phyloP scores from a whole-genome alignment of 2,329 filamentous ascomycete genomes.

The Scedosporium apiospermum region DNA sequence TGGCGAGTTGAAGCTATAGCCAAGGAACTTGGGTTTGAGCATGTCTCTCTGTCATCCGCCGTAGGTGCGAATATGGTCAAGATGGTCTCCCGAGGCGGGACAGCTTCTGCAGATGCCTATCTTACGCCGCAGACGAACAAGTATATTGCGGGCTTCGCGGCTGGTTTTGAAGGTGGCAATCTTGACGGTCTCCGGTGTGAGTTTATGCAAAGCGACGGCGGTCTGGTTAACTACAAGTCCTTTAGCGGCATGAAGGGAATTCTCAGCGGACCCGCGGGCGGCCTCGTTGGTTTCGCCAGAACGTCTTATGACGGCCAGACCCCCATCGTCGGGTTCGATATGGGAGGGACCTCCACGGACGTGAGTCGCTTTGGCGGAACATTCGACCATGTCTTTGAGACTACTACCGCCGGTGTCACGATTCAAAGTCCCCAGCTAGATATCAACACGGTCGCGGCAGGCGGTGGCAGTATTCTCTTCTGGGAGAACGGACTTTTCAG shows the following conservation, averaged over 20 bases:
- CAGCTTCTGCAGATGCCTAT: conserved; percentile 31
- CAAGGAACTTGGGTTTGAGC: not conserved
- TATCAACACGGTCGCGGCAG: conserved; percentile 73
- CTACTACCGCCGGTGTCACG: conserved; percentile 67
- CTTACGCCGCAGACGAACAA: conserved; percentile 21
- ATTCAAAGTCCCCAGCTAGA: conserved; percentile 74
- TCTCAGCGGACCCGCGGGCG: conserved; percentile 65
- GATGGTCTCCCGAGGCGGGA: conserved; percentile 28
- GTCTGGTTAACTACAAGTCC: conserved; percentile 37
- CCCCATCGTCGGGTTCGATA: conserved; percentile 2
- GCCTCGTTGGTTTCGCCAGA: conserved; percentile 49
- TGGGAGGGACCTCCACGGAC: conserved; percentile 59
- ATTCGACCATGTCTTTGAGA: conserved; percentile 51
- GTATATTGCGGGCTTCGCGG: not conserved
- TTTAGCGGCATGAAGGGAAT: conserved; percentile 66
- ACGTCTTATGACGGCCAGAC: not conserved
- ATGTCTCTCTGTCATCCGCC: not conserved
- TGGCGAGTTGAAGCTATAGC: not conserved
- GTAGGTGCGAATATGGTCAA: conserved; percentile 44
- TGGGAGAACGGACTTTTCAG: conserved; percentile 65
- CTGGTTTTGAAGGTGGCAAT: conserved; percentile 25
- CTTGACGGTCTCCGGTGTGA: conserved; percentile 20
- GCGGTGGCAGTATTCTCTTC: conserved; percentile 59
- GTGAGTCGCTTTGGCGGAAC: conserved; percentile 54
- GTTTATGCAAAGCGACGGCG: conserved; percentile 59